These are phyloP conservation scores for Cenococcum geophilum DNA, from an alignment of 495 filamentous ascomycete species.

Conservation along the genomic window DNA sequence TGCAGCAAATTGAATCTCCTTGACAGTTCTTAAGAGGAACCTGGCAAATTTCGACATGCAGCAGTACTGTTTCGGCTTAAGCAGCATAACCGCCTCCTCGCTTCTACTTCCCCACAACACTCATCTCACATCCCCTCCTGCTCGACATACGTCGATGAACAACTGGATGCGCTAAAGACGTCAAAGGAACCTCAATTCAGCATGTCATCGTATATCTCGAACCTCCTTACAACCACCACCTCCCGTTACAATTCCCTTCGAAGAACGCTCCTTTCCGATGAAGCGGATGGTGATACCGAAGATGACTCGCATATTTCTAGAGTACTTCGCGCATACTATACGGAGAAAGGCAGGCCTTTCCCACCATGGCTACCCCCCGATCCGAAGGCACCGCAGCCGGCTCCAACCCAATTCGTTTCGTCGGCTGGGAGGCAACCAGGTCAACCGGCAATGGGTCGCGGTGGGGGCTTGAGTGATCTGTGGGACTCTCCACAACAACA, in stretches of 20 bases:
- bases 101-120: no score
- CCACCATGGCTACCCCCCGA: conserved; percentile 86
- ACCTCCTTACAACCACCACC: conserved; percentile 71
- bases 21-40: no score
- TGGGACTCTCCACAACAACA: conserved; percentile 60
- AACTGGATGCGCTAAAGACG: not conserved
- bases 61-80: no score
- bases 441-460: conserved; percentile 35
- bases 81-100: no score
- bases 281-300: conserved; percentile 85
- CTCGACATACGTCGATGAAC: not conserved
- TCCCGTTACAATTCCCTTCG: conserved; percentile 75
- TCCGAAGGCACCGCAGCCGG: conserved; percentile 61
- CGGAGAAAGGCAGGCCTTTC: conserved; percentile 74
- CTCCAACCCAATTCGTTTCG: conserved; percentile 42
- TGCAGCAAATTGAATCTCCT: no score
- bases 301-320: conserved; percentile 93
- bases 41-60: no score
- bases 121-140: not conserved
- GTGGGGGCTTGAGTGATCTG: conserved; percentile 62
- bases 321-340: conserved; percentile 92
- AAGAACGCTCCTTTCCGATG: conserved; percentile 66
- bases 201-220: conserved; percentile 76
- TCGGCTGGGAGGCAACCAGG: conserved; percentile 37
- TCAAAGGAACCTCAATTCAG: conserved; percentile 24